Evolutionary conservation across 2,329 filamentous ascomycete species (phyloP).

Genomic region (Penicillium sp.): DNA sequence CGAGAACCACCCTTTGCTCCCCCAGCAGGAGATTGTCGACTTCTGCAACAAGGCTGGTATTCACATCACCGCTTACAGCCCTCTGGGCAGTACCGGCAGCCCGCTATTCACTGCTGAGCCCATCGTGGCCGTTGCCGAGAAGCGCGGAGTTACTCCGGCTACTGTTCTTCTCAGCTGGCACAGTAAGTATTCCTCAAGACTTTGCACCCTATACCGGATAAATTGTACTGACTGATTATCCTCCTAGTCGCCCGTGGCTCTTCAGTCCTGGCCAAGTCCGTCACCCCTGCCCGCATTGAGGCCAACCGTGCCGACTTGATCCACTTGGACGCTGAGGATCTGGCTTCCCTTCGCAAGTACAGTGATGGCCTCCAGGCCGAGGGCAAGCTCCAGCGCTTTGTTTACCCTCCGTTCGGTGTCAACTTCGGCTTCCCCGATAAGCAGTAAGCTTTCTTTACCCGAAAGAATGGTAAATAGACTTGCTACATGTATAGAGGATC

Average conservation of each 20-base stretch:
- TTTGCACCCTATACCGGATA: background rate
- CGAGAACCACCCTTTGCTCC: slow-evolving; percentile 72
- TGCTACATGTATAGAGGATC: slow-evolving; percentile 5
- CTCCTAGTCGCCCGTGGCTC: slow-evolving; percentile 40
- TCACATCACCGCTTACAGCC: slow-evolving; percentile 54
- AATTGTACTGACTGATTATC: background rate
- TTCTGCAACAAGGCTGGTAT: slow-evolving; percentile 54
- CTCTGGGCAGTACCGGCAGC: slow-evolving; percentile 44
- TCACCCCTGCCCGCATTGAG: slow-evolving; percentile 43
- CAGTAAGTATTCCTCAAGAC: slow-evolving; percentile 28
- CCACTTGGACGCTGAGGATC: slow-evolving; percentile 39
- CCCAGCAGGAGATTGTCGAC: slow-evolving; percentile 54
- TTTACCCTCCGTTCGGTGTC: slow-evolving; percentile 68
- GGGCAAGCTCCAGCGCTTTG: slow-evolving; percentile 49
- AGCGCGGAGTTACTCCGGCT: slow-evolving; percentile 41
- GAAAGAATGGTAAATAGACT: background rate
- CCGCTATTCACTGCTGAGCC: slow-evolving; percentile 45
- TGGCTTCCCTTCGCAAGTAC: slow-evolving; percentile 41
- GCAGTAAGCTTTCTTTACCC: slow-evolving; percentile 22
- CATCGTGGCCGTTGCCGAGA: slow-evolving; percentile 44
- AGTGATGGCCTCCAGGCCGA: slow-evolving; percentile 33
- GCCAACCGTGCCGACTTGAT: slow-evolving; percentile 41
- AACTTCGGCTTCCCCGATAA: slow-evolving; percentile 74
- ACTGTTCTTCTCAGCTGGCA: slow-evolving; percentile 48
- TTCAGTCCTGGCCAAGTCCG: slow-evolving; percentile 45